phyloP scores from a whole-genome alignment of 2,329 filamentous ascomycete species.

The Exophiala phaeomuriformis region DNA sequence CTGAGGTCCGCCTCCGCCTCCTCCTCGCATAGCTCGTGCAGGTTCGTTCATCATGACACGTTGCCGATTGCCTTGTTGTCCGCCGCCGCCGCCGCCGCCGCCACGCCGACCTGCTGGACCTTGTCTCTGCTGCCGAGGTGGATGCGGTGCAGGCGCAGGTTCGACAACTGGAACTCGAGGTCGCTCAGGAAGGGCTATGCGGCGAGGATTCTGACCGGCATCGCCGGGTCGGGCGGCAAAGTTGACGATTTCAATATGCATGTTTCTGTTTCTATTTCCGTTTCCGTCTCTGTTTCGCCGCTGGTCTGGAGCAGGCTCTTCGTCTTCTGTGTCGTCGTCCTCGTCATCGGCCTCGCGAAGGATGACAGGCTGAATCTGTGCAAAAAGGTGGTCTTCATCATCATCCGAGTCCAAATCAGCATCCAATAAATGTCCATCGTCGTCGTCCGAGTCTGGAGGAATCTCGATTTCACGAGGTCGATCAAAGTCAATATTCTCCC shows the following conservation, averaged over 20 bases:
- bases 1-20: background rate
- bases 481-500: conserved; percentile 33
- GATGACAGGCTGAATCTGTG: background rate
- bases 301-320: conserved; percentile 35
- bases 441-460: conserved; percentile 33
- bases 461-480: conserved; percentile 20
- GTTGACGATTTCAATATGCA: conserved; percentile 29
- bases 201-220: conserved; percentile 12
- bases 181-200: conserved; percentile 20
- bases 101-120: background rate
- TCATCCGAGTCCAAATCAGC: conserved; percentile 27
- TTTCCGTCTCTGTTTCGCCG: conserved; percentile 18
- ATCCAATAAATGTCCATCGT: background rate
- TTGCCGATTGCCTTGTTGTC: conserved; percentile 17
- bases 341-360: conserved; percentile 10
- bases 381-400: conserved; percentile 19
- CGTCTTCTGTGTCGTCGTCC: conserved; percentile 30
- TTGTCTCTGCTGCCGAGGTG: conserved; percentile 11
- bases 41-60: conserved; percentile 12
- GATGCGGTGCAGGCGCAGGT: conserved; percentile 13
- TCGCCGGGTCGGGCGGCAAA: conserved; percentile 20
- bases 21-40: background rate
- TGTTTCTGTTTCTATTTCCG: conserved; percentile 15
- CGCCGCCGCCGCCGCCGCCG: conserved; percentile 12
- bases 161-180: background rate